Evolutionary conservation across 2,329 filamentous ascomycete species (phyloP), one percentile per base, ranked within the genome.

Genomic region (Ascochyta rabiei): DNA sequence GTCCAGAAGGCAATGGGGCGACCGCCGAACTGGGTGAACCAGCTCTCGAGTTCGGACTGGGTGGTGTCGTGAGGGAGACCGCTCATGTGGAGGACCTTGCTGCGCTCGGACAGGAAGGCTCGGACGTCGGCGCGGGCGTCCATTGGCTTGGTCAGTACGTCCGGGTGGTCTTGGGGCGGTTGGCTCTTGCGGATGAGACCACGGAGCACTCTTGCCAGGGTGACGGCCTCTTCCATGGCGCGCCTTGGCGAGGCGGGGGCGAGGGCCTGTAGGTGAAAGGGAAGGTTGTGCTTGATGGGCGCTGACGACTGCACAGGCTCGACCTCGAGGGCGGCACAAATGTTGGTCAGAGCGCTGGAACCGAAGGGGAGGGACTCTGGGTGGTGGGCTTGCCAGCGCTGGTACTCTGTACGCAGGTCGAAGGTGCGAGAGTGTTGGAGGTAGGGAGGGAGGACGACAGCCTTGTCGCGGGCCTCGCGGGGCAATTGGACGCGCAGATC

Each of bases 1-100:
- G 95, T 99, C 95, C 95, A 99, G 80, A 99, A 99, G 18, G 95
- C 95, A 79, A 99, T 99, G 26, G 95, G 95, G 38, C 95, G 90
- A 44, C 95, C 95, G 61, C 95, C 95, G 73, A 96, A 99, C 77
- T 99, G 95, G 26, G 95, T 99, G 75, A 98, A 99, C 95, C 95
- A 99, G 79, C 93, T 97, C 80, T 99, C 95, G 21, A 99, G 84
- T 80, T 99, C 95, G 3, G 93, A 98, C 79, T 99, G 95, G 1
- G 95, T 99, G 31, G 95, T 99, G 70, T 99, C 95, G 75, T 99
- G 95, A 39, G 95, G 95, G 47, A 99, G 84, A 43, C 95, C 95
- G 69, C 93, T 96, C 88, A 99, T 93, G 77, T 99, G 95, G 51
- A 99, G 85, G 34, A 99, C 93, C 80, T 99, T 99, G 82, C 93